Percentiles rank a stretch among this genome's conserved stretches.
These are phyloP conservation scores for Fabrea salina DNA, from an alignment of 169 alveolate species.

Conservation along the genomic window DNA sequence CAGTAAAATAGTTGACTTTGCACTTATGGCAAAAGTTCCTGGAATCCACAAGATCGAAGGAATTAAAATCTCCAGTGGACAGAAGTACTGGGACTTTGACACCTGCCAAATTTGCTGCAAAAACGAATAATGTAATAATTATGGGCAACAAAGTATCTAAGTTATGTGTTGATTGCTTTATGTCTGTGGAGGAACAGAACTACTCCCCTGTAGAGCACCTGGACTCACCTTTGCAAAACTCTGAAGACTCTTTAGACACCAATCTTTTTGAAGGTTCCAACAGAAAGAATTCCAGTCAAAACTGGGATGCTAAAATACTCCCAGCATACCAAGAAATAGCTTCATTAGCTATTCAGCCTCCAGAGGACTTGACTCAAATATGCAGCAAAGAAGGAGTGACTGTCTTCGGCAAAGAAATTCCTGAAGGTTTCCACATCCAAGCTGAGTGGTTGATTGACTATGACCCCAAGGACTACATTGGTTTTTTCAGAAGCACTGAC, in stretches of 20 bases:
- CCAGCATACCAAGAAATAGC: no score
- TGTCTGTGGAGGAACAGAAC: neutral
- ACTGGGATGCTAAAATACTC: no score
- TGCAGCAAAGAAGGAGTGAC: neutral
- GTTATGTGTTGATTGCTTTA: neutral
- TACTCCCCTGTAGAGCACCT: no score
- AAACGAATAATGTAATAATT: no score
- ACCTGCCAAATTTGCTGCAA: neutral
- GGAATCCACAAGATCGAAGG: constrained; percentile 13
- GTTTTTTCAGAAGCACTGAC: neutral
- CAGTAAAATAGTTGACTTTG: neutral
- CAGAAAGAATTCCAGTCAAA: no score
- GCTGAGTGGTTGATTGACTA: neutral
- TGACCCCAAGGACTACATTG: neutral
- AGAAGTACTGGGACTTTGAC: neutral
- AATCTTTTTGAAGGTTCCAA: no score
- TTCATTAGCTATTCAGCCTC: no score
- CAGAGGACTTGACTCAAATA: neutral
- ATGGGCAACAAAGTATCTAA: constrained; percentile 1
- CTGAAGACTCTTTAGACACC: no score
- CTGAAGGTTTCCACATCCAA: neutral
- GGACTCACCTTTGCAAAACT: no score
- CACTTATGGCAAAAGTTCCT: neutral
- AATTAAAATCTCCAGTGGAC: constrained; percentile 4
- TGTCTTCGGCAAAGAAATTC: neutral